A percentile compares a stretch with the other conserved stretches of the same genome.
Evolutionary conservation across 2,329 filamentous ascomycete species (phyloP).

Genomic region (Neofusicoccum umdonicola): DNA sequence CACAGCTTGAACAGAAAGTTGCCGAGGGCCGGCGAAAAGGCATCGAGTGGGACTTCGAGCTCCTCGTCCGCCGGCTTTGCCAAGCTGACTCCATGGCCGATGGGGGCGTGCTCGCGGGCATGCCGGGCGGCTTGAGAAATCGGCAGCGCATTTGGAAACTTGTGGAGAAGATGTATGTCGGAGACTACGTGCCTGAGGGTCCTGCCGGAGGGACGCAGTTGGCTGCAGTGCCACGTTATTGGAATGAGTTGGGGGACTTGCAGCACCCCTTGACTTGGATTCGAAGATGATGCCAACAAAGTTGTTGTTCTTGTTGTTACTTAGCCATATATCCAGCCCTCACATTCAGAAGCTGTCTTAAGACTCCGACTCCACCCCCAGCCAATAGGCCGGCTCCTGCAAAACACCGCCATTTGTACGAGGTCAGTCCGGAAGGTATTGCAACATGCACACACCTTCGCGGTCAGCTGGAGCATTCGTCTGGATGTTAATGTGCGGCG

Average conservation of each 20-base stretch:
- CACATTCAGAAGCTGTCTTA: too few relatives aligned
- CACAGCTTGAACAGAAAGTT: neutral
- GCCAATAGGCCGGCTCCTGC: too few relatives aligned
- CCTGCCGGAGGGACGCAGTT: too few relatives aligned
- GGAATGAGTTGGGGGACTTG: neutral
- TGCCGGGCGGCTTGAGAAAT: neutral
- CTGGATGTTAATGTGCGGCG: too few relatives aligned
- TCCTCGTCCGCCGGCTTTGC: conserved; percentile 32
- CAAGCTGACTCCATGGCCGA: neutral
- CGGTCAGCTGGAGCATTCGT: too few relatives aligned
- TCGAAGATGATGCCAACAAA: neutral
- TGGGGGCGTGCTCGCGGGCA: neutral
- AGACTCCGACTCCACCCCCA: too few relatives aligned
- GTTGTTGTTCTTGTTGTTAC: neutral
- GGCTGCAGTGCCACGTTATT: neutral
- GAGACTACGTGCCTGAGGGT: neutral
- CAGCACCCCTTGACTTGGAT: neutral
- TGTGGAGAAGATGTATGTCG: neutral
- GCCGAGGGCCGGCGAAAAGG: conserved; percentile 26
- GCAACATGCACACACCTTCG: too few relatives aligned
- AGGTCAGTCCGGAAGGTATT: too few relatives aligned
- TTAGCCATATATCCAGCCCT: too few relatives aligned
- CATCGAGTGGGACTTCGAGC: conserved; percentile 51
- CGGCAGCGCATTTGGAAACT: neutral
- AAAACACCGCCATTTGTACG: too few relatives aligned